These are phyloP conservation scores for Carex cristatella DNA, from an alignment of 176 grass and related monocot genomes.

Conservation along the genomic window DNA sequence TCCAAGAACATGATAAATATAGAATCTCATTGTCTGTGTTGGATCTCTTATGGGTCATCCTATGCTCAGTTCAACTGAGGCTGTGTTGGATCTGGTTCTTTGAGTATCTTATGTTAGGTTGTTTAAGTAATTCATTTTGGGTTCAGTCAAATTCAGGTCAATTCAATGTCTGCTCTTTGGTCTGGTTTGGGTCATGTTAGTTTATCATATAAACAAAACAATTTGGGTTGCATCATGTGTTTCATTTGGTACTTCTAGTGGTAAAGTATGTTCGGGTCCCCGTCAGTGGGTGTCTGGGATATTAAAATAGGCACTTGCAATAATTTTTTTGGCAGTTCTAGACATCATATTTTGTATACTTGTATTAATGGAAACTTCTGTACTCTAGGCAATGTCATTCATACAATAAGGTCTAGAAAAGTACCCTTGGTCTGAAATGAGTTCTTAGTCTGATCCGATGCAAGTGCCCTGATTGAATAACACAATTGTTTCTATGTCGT, in stretches of 20 bases:
- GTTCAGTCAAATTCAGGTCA: background rate
- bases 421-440: background rate
- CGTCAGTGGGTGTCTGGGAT: background rate
- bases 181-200: background rate
- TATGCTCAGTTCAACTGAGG: background rate
- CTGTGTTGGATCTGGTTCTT: background rate
- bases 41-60: background rate
- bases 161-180: background rate
- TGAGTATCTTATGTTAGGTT: background rate
- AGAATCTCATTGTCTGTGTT: background rate
- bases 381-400: background rate
- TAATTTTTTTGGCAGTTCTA: background rate
- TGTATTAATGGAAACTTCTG: conserved; percentile 2
- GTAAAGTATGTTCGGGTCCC: background rate
- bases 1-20: background rate
- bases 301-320: background rate
- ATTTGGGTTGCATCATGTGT: background rate
- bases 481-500: background rate
- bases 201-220: background rate
- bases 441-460: background rate
- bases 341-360: background rate
- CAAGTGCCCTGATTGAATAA: background rate
- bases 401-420: background rate
- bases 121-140: background rate
- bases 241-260: background rate